Conservation (phyloP, 2,329 filamentous ascomycete genomes). For the Botryosphaeria dothidea region DNA sequence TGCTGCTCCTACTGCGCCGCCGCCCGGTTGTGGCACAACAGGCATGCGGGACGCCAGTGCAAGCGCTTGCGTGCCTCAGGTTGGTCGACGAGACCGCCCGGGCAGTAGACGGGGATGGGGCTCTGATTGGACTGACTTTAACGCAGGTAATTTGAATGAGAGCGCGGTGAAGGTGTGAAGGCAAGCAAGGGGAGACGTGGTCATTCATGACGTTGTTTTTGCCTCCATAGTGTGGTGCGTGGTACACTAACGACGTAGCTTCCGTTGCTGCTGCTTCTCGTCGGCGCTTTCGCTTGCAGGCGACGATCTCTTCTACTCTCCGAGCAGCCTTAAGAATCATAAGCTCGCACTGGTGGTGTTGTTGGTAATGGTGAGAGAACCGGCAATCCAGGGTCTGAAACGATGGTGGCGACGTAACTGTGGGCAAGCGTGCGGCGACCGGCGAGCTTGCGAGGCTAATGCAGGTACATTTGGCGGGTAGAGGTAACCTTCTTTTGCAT, state of each 20-base stretch:
- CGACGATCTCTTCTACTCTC: neutral
- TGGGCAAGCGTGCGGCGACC: neutral
- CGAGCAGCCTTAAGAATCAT: neutral
- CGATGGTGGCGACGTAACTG: neutral
- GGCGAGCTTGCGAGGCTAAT: neutral
- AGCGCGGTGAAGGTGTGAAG: too few relatives aligned
- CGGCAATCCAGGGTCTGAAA: conserved; percentile 5
- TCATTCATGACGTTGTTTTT: neutral
- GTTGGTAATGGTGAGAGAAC: neutral
- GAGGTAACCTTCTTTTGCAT: neutral
- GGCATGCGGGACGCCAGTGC: neutral
- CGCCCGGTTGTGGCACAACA: neutral
- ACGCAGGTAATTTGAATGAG: too few relatives aligned
- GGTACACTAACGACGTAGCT: neutral
- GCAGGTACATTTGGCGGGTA: conserved; percentile 11
- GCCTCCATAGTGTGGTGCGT: neutral
- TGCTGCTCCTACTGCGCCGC: neutral
- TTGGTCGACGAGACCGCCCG: neutral
- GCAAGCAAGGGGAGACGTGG: neutral
- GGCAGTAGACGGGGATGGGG: neutral
- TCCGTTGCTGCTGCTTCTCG: neutral
- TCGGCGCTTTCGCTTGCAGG: neutral
- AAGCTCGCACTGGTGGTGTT: neutral
- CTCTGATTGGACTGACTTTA: too few relatives aligned
- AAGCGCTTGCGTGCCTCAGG: neutral